Evolutionary conservation across 2,329 filamentous ascomycete genomes (phyloP), one percentile per base, ranked within the genome.

Genomic region (Aspergillus tubingensis): DNA sequence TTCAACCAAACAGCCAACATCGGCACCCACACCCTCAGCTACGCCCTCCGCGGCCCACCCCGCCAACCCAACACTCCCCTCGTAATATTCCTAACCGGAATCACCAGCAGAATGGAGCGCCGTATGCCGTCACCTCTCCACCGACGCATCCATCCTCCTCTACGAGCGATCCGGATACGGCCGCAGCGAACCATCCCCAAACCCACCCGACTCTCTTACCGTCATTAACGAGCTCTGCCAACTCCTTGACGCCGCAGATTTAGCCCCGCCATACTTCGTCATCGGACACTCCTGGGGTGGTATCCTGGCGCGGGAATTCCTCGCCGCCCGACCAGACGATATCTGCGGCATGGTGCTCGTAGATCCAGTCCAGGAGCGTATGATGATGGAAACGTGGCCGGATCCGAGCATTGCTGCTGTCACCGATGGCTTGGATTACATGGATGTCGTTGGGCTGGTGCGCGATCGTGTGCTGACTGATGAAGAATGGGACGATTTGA

Each of bases 251-350:
- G 50, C 57, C 0, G 54, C 62, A 3, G 23, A 51, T 1, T 59
- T 65, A 17, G 6, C 30, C 0, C 64, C 64, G n/a, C 60, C 62
- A 13, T 54, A 65, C 15, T 59, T 65, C 3, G 3, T 67, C 0
- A 59, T 67, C 19, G 65, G 63, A 0, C 63, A 65, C 30, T 65
- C 63, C 2, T 67, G 57, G 59, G 63, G 61, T 5, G 65, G 65
- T 5, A 59, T 67, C 10, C 56, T 66, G 19, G 57, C 52, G 8
- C 61, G 57, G 15, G 64, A 65, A 52, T 66, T 58, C 17, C 54
- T 66, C 21, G 64, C 61, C 8, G 57, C 63, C 1, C 60, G 60
- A 2, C 43, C 53, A 5, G 59, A 49, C 8, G 57, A 54, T 2
- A 59, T 66, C 52, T 61, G 59, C 8, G 64, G 64, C 10, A 27